phyloP scores from a whole-genome alignment of 2,329 filamentous ascomycete species.

The Sphaerulina musiva region DNA sequence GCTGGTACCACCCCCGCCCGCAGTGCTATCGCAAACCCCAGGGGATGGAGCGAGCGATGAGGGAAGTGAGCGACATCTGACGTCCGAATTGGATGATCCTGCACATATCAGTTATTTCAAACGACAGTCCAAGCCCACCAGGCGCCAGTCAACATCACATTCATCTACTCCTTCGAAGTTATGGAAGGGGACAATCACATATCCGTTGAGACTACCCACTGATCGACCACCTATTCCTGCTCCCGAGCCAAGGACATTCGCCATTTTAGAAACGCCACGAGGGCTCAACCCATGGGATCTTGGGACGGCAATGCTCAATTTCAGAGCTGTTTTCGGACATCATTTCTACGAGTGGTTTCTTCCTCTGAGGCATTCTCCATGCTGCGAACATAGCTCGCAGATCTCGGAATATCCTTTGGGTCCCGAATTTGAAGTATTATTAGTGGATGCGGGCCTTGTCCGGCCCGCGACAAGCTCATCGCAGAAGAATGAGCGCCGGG shows the following conservation, averaged over 20 bases:
- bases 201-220: conserved; percentile 45
- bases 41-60: conserved; percentile 12
- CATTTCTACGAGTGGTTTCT: conserved; percentile 70
- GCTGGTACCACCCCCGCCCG: conserved; percentile 19
- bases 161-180: conserved; percentile 18
- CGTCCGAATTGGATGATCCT: conserved; percentile 34
- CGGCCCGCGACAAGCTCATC: conserved; percentile 11
- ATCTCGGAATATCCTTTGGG: conserved; percentile 33
- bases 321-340: conserved; percentile 72
- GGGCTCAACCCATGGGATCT: conserved; percentile 85
- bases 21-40: conserved; percentile 8
- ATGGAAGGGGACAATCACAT: conserved; percentile 48
- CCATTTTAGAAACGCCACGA: conserved; percentile 64
- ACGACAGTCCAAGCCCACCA: conserved; percentile 18
- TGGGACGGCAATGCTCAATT: conserved; percentile 58
- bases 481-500: conserved; percentile 10
- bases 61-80: conserved; percentile 25
- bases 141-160: conserved; percentile 5
- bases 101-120: conserved; percentile 31
- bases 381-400: conserved; percentile 50
- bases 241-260: conserved; percentile 56
- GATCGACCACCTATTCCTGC: conserved; percentile 33
- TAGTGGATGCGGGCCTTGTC: conserved; percentile 29
- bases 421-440: conserved; percentile 31
- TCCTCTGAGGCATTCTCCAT: conserved; percentile 69